phyloP scores from a whole-genome alignment of 805 yeast genomes.

The Saturnispora saitoi region DNA sequence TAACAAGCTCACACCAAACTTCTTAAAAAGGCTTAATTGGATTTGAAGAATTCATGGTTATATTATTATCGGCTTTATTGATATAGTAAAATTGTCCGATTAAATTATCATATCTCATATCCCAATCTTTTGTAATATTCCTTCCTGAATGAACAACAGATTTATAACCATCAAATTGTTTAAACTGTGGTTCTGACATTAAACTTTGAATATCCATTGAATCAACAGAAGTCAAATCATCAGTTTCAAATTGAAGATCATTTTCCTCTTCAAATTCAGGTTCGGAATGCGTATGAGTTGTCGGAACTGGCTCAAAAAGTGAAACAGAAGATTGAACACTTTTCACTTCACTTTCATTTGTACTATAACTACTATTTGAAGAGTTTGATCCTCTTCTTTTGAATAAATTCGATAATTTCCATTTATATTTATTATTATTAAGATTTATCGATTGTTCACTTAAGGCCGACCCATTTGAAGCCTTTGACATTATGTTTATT shows the following conservation, averaged over 20 bases:
- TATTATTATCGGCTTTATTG: slow-evolving; percentile 27
- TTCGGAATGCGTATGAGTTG: not conserved
- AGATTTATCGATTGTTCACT: not conserved
- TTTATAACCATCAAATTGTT: not conserved
- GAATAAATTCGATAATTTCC: not conserved
- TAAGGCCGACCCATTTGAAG: not conserved
- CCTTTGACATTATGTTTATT: not conserved
- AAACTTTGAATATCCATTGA: not conserved
- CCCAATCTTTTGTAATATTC: slow-evolving; percentile 26
- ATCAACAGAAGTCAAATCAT: not conserved
- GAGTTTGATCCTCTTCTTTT: slow-evolving; percentile 1
- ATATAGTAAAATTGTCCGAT: slow-evolving; percentile 35
- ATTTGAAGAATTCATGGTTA: slow-evolving; percentile 38
- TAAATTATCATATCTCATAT: slow-evolving; percentile 30
- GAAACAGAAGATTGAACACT: slow-evolving; percentile 2
- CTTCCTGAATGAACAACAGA: slow-evolving; percentile 5
- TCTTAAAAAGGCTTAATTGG: slow-evolving; percentile 27
- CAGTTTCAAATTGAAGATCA: not conserved
- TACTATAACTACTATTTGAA: not conserved
- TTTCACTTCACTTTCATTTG: not conserved
- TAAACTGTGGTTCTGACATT: slow-evolving; percentile 4
- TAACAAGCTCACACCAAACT: not conserved
- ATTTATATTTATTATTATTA: not conserved
- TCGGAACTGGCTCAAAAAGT: slow-evolving; percentile 3
- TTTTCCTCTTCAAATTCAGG: not conserved